These are phyloP conservation scores for Nothophytophthora sp. DNA, from an alignment of 352 stramenopile genomes.

Conservation along the genomic window DNA sequence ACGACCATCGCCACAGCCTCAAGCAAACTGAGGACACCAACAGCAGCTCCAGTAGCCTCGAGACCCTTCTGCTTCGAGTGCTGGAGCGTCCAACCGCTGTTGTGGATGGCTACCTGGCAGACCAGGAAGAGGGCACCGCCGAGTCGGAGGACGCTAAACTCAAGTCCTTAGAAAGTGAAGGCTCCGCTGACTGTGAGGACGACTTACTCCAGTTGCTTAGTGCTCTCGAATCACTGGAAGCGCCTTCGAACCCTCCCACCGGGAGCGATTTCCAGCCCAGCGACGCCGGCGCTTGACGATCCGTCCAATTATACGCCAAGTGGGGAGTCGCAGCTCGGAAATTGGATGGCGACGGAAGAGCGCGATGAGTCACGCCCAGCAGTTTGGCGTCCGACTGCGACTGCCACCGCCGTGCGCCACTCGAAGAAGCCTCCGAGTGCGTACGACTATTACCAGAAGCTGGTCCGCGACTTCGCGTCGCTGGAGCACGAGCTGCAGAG, in stretches of 20 bases:
- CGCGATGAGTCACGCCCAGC: not conserved
- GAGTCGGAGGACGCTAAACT: constrained; percentile 3
- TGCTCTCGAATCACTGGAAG: constrained; percentile 10
- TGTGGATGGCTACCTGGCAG: constrained; percentile 14
- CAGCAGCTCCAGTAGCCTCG: constrained; percentile 30
- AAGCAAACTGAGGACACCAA: constrained; percentile 8
- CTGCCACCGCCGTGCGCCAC: not conserved
- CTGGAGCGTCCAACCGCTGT: constrained; percentile 12
- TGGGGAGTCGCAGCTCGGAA: constrained; percentile 10
- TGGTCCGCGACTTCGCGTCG: constrained; percentile 43
- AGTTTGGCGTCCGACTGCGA: not conserved
- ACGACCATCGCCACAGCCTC: not conserved
- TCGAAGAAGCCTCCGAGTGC: constrained; percentile 26
- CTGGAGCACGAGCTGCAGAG: constrained; percentile 48
- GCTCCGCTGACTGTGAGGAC: constrained; percentile 11
- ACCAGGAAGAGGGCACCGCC: constrained; percentile 16
- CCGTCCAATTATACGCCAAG: constrained; percentile 17
- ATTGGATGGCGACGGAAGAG: constrained; percentile 5
- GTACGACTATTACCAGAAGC: constrained; percentile 60
- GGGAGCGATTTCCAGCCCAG: not conserved
- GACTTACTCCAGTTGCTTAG: constrained; percentile 20
- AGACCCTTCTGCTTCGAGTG: constrained; percentile 26
- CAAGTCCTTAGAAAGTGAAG: constrained; percentile 9
- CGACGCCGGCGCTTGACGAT: not conserved
- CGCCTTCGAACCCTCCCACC: not conserved